Evolutionary conservation across 768 basidiomycete species (phyloP), one percentile per base, ranked within the genome.

Genomic region (Trametes punicea): DNA sequence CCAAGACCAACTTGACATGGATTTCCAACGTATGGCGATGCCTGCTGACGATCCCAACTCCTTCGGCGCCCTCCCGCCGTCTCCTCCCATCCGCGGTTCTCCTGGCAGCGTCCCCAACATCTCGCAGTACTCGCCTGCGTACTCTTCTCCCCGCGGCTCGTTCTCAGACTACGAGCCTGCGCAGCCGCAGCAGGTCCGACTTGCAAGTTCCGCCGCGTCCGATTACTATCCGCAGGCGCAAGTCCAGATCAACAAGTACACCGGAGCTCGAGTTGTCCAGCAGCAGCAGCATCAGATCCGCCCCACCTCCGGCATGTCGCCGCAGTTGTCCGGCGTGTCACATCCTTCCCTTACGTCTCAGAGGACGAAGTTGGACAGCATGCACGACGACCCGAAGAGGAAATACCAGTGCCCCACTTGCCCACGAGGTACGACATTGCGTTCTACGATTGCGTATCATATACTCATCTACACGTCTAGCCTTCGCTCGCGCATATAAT

Each of bases 401-500:
- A 90, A 87, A 65, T 91, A 91, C 68, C 85, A 81, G 64, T 93
- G 91, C 65, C 69, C 79, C 10, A 77, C 76, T 25, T 93, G 91
- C 68, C 85, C 86, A 18, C 77, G 90, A 74, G 82, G 90, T 91
- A 65, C 9, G 4, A 29, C 36, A 25, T 31, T 23, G 0, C n/a
- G 9, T 56, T 40, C 25, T 34, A 55, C 15, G 27, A 53, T 13
- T 39, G 27, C 40, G 13, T 16, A 47, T 15, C 23, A 34, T 50
- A n/a, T 34, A n/a, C 30, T 54, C 18, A 47, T 59, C 41, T 51
- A 56, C 48, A 55, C 34, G 59, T 52, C 20, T 56, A 89, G 95
- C 89, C 1, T 98, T 98, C 64, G 94, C 93, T 10, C 79, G 94
- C 25, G 93, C 93, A 2, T 97, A 90, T 72, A 98, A 98, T 65